Base-by-base conservation (phyloP, 306 rosid genomes). In the Vigna unguiculata region DNA sequence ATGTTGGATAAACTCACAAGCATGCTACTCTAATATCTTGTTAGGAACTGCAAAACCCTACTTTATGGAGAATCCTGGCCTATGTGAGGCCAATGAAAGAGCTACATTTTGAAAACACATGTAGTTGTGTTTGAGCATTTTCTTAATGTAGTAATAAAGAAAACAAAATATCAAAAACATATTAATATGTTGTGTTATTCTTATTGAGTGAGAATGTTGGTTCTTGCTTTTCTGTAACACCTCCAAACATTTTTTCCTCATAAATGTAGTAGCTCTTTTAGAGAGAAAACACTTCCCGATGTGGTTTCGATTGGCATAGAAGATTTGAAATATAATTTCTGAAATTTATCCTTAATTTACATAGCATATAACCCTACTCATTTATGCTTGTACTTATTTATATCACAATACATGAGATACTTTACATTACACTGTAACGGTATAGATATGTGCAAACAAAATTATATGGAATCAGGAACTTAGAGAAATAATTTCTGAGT, bases 391-490 rank as follows among this genome's bases (percentile, higher is more conserved):
- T 66, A 66, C 59, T 17, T 28, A n/a, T 25, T 16, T 22, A 61
- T 40, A 62, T 51, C 51, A 38, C 32, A 25, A 73, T 52, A 52
- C 59, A 63, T 28, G 30, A 80, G 4, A 55, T 73, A 53, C 49
- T 19, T 15, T 41, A 32, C 34, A 52, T 46, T 63, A 54, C 21
- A 34, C 41, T 47, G 32, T 69, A 28, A 28, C 64, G 36, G 51
- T 78, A 57, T 14, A 8, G 46, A 74, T 6, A 34, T n/a, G 46
- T 24, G 30, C 77, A 75, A 51, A 19, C 41, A 57, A 36, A 76
- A 38, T 20, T 13, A 70, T 17, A 36, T 10, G 25, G 51, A 73
- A 59, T 32, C 21, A 40, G 57, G 32, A 71, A 71, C 47, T 66
- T 34, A 6, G 16, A 61, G 43, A 30, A 77, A 64, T 15, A 12